These are phyloP conservation scores for Alloascoidea hylecoeti DNA, from an alignment of 805 yeast species.

Conservation along the genomic window DNA sequence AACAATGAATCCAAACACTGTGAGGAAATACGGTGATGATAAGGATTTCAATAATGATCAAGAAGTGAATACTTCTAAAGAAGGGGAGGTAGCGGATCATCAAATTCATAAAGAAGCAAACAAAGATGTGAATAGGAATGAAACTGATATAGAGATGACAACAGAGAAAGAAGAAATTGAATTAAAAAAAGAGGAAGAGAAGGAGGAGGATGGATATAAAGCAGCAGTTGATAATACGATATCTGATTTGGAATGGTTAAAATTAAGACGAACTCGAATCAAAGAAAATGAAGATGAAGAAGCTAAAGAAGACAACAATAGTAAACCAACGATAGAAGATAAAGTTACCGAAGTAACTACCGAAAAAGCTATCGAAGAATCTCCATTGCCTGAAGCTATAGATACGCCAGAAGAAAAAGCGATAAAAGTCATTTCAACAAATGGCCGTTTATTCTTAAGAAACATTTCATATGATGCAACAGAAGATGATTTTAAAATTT, in stretches of 20 bases:
- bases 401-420: conserved; percentile 30
- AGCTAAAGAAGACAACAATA: conserved; percentile 6
- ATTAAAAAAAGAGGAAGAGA: conserved; percentile 3
- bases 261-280: conserved; percentile 59
- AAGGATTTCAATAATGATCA: conserved; percentile 20
- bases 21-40: conserved; percentile 64
- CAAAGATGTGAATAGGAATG: conserved; percentile 12
- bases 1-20: conserved; percentile 64
- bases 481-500: conserved; percentile 58
- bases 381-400: conserved; percentile 10
- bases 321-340: conserved; percentile 9
- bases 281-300: conserved; percentile 26
- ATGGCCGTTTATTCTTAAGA: conserved; percentile 80
- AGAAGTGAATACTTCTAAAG: conserved; percentile 18
- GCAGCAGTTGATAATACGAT: conserved; percentile 34
- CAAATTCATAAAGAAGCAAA: conserved; percentile 38
- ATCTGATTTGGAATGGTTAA: conserved; percentile 82
- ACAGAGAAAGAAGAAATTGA: conserved; percentile 13
- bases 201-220: conserved; percentile 7
- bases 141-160: conserved; percentile 11
- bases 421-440: conserved; percentile 36
- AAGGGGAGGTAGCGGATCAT: conserved; percentile 14
- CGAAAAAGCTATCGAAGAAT: conserved; percentile 4
- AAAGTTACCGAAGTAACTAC: conserved; percentile 5
- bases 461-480: conserved; percentile 70